phyloP scores from a whole-genome alignment of 2,329 filamentous ascomycete species.

The Exutisphaerella laricina region DNA sequence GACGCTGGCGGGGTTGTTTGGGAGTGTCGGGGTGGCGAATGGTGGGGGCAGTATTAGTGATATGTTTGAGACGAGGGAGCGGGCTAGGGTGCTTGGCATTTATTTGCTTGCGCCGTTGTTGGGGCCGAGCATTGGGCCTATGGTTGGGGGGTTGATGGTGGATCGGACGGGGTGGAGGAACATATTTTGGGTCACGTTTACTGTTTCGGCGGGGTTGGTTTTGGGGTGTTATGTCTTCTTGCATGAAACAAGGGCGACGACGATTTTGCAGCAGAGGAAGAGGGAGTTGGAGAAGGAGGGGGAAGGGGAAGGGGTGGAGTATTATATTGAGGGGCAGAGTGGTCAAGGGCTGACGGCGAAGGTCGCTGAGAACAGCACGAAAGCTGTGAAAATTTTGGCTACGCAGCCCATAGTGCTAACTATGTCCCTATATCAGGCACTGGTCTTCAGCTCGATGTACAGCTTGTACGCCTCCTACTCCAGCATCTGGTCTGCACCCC shows the following conservation, averaged over 20 bases:
- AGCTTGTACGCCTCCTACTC: conserved; percentile 37
- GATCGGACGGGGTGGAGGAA: conserved; percentile 42
- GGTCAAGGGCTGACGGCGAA: conserved; percentile 33
- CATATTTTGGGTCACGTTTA: conserved; percentile 42
- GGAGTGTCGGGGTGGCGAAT: conserved; percentile 46
- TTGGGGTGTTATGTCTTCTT: conserved; percentile 39
- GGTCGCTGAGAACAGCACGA: conserved; percentile 34
- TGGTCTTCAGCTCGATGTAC: conserved; percentile 43
- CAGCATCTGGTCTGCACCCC: conserved; percentile 17
- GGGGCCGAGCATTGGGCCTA: conserved; percentile 35
- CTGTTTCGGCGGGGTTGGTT: conserved; percentile 37
- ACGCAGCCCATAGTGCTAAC: conserved; percentile 41
- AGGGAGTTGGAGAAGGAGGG: conserved; percentile 30
- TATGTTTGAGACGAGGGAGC: conserved; percentile 43
- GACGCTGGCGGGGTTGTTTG: conserved; percentile 44
- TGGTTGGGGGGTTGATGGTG: conserved; percentile 40
- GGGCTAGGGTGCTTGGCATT: conserved; percentile 42
- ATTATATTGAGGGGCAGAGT: conserved; percentile 39
- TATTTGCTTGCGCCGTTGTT: conserved; percentile 40
- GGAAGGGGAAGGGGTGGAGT: conserved; percentile 33
- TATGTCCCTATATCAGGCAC: conserved; percentile 43
- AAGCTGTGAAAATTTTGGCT: conserved; percentile 38
- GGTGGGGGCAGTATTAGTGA: conserved; percentile 47
- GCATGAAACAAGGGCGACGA: conserved; percentile 39
- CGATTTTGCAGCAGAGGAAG: conserved; percentile 35